These are phyloP conservation scores for Clonostachys sp. DNA, from an alignment of 2,329 filamentous ascomycete species.

Conservation along the genomic window DNA sequence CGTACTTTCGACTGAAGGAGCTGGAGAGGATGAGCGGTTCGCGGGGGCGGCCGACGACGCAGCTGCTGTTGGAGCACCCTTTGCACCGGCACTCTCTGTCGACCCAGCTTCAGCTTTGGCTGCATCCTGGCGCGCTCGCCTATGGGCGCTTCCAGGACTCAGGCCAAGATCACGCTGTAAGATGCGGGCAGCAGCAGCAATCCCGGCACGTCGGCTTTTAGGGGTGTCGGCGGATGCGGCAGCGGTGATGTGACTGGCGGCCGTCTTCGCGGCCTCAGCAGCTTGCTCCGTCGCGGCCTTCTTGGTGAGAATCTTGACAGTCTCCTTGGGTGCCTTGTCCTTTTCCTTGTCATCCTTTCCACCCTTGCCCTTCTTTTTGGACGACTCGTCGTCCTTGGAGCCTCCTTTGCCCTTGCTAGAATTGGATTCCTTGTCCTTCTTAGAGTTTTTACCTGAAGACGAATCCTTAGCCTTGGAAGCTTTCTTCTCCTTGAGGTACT, in stretches of 20 bases:
- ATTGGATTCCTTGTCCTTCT: conserved; percentile 49
- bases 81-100: conserved; percentile 23
- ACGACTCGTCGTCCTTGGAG: conserved; percentile 40
- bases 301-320: conserved; percentile 60
- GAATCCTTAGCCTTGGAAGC: conserved; percentile 63
- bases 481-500: conserved; percentile 89
- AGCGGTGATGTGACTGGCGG: conserved; percentile 24
- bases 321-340: conserved; percentile 43
- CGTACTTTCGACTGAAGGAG: conserved; percentile 4
- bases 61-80: conserved; percentile 2
- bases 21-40: conserved; percentile 10
- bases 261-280: conserved; percentile 38
- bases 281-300: conserved; percentile 46
- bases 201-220: conserved; percentile 56
- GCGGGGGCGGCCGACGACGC: background rate
- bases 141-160: conserved; percentile 57
- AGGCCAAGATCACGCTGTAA: conserved; percentile 63
- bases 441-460: conserved; percentile 31
- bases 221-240: conserved; percentile 26
- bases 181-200: conserved; percentile 59
- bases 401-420: conserved; percentile 44
- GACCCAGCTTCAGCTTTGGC: conserved; percentile 47
- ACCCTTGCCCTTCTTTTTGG: conserved; percentile 57
- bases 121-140: conserved; percentile 54
- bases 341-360: conserved; percentile 54